Evolutionary conservation across 2,329 filamentous ascomycete species (phyloP).

Genomic region (Nannizziopsis barbatae): DNA sequence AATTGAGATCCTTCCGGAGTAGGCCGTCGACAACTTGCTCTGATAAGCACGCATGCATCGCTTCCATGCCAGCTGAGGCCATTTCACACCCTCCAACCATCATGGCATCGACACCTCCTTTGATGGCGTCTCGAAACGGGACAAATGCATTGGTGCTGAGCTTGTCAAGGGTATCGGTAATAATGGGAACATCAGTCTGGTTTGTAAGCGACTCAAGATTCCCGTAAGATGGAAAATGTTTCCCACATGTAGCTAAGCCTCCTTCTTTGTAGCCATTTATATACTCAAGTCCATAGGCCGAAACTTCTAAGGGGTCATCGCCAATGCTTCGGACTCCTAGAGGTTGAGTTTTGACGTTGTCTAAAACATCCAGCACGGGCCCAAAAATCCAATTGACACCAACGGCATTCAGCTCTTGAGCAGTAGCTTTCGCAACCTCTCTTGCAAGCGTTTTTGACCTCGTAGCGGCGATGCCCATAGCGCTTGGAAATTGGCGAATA

Average conservation of each 20-base stretch:
- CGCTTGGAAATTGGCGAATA: conserved; percentile 90
- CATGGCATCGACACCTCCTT: conserved; percentile 79
- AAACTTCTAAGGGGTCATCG: conserved; percentile 91
- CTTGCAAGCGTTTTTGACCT: conserved; percentile 76
- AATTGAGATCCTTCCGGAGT: conserved; percentile 75
- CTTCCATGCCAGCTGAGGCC: conserved; percentile 80
- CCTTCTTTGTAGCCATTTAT: conserved; percentile 90
- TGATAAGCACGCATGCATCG: conserved; percentile 87
- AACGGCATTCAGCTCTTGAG: conserved; percentile 80
- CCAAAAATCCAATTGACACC: conserved; percentile 94
- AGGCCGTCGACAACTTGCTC: conserved; percentile 88
- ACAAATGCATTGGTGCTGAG: conserved; percentile 83
- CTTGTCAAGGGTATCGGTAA: conserved; percentile 87
- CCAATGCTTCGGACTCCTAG: conserved; percentile 80
- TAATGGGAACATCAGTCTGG: conserved; percentile 83
- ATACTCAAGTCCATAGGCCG: conserved; percentile 78
- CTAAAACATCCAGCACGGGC: conserved; percentile 85
- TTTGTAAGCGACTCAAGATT: conserved; percentile 90
- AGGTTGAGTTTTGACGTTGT: conserved; percentile 82
- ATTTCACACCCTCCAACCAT: conserved; percentile 93
- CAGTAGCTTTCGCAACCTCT: conserved; percentile 83
- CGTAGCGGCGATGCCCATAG: conserved; percentile 92
- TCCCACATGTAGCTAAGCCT: conserved; percentile 78
- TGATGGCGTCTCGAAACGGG: conserved; percentile 82
- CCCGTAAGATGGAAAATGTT: conserved; percentile 93